Percentiles rank a stretch among this genome's conserved stretches.
These are phyloP conservation scores for Wickerhamiella brachini DNA, from an alignment of 805 yeast species.

Conservation along the genomic window DNA sequence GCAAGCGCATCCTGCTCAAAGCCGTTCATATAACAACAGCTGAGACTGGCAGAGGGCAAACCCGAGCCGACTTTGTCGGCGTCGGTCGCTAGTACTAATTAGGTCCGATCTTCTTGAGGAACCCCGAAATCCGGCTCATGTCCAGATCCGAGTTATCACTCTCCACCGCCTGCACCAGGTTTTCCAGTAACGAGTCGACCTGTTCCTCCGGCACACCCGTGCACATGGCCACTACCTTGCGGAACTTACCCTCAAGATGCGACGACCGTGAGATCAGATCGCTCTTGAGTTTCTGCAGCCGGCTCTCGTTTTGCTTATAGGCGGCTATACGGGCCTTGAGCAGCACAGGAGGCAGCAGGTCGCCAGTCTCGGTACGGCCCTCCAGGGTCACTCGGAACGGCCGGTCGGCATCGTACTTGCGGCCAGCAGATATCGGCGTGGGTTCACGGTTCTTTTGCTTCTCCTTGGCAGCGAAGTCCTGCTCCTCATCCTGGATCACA, in stretches of 20 bases:
- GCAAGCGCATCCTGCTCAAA: conserved; percentile 18
- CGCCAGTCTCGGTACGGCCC: neutral
- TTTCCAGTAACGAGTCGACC: conserved; percentile 72
- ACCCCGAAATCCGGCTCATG: conserved; percentile 41
- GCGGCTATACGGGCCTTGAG: conserved; percentile 65
- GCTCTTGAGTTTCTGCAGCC: conserved; percentile 38
- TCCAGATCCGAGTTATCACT: conserved; percentile 63
- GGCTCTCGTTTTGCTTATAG: conserved; percentile 54
- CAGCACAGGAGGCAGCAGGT: conserved; percentile 14
- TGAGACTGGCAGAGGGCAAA: conserved; percentile 21
- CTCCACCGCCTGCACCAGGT: conserved; percentile 79
- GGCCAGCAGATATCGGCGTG: conserved; percentile 6
- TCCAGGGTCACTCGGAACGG: conserved; percentile 50
- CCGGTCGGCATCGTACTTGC: conserved; percentile 48
- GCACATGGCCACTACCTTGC: conserved; percentile 78
- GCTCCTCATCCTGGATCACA: conserved; percentile 51
- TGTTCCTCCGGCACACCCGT: conserved; percentile 72
- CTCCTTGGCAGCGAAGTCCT: conserved; percentile 30
- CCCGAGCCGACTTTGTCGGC: neutral
- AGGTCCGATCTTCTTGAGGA: conserved; percentile 36
- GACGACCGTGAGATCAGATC: conserved; percentile 40
- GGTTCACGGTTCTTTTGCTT: conserved; percentile 23
- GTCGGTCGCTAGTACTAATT: conserved; percentile 2
- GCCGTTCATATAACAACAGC: conserved; percentile 9
- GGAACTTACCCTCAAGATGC: conserved; percentile 60